phyloP scores from a whole-genome alignment of 441 rosid species.

The Geranium incanum region DNA sequence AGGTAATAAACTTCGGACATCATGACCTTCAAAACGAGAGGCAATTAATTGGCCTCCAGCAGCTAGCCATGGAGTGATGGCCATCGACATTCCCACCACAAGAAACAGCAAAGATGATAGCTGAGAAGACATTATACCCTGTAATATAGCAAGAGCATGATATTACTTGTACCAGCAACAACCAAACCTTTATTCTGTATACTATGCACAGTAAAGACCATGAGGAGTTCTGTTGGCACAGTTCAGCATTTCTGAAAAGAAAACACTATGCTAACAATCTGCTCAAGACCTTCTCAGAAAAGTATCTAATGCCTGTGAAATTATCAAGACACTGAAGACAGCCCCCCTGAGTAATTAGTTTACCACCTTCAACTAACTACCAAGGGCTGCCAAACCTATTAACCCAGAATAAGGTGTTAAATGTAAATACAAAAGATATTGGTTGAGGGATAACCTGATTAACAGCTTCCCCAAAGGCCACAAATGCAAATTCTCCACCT shows the following conservation, averaged over 20 bases:
- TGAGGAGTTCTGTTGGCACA: not conserved
- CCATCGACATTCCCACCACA: constrained; percentile 97
- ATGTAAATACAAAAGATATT: constrained; percentile 8
- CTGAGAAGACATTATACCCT: constrained; percentile 96
- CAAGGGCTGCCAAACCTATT: not conserved
- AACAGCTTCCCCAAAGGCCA: constrained; percentile 98
- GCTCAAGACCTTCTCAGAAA: not conserved
- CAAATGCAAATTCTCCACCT: constrained; percentile 98
- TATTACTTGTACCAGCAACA: constrained; percentile 12
- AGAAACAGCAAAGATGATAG: constrained; percentile 87
- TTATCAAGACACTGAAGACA: not conserved
- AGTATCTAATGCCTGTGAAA: not conserved
- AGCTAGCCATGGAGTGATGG: constrained; percentile 94
- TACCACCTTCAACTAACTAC: constrained; percentile 5
- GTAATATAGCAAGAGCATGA: constrained; percentile 26
- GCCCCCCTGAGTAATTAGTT: not conserved
- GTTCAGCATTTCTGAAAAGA: not conserved
- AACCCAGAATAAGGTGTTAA: not conserved
- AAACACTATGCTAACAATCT: not conserved
- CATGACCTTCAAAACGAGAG: constrained; percentile 88
- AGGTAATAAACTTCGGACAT: constrained; percentile 89
- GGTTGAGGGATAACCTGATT: constrained; percentile 53
- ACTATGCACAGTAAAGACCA: not conserved
- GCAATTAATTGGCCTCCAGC: constrained; percentile 98
- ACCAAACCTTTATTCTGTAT: constrained; percentile 1